Conservation (phyloP, 805 yeast genomes). For the Kodamaea laetipori region DNA sequence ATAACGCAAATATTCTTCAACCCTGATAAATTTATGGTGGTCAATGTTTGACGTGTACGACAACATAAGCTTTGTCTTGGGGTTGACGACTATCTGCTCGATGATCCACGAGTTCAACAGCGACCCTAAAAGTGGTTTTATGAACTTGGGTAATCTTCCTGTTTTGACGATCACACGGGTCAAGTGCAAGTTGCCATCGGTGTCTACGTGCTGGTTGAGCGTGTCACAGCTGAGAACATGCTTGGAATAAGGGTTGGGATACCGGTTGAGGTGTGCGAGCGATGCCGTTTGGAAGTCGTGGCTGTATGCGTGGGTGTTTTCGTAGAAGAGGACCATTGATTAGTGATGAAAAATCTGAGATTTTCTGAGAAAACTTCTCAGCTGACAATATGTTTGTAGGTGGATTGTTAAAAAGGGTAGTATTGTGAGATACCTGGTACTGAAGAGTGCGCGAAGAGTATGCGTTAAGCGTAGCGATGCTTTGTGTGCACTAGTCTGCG, state of each 20-base stretch:
- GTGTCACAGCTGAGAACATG: slow-evolving; percentile 88
- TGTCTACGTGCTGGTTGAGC: slow-evolving; percentile 57
- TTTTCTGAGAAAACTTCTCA: not conserved
- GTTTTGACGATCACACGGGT: slow-evolving; percentile 74
- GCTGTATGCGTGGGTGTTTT: slow-evolving; percentile 55
- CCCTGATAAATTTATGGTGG: slow-evolving; percentile 72
- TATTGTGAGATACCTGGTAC: too few species aligned
- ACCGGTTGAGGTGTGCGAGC: slow-evolving; percentile 64
- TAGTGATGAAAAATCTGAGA: not conserved
- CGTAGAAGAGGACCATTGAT: slow-evolving; percentile 73
- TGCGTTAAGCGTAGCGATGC: too few species aligned
- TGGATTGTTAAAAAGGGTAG: not conserved
- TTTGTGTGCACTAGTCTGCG: too few species aligned
- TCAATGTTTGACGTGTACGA: slow-evolving; percentile 84
- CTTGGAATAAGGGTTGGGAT: slow-evolving; percentile 76
- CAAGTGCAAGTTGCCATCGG: slow-evolving; percentile 64
- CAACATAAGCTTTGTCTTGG: slow-evolving; percentile 50
- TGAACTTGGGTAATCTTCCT: slow-evolving; percentile 81
- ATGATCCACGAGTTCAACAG: slow-evolving; percentile 73
- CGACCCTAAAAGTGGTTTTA: slow-evolving; percentile 70
- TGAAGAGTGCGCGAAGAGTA: too few species aligned
- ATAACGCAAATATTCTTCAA: slow-evolving; percentile 65
- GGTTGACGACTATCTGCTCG: slow-evolving; percentile 76
- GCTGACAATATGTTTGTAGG: not conserved
- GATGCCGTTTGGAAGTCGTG: slow-evolving; percentile 73